Percentiles rank a stretch among this genome's conserved stretches.
Evolutionary conservation across 2,329 filamentous ascomycete species (phyloP).

Genomic region (Sclerotinia glacialis): DNA sequence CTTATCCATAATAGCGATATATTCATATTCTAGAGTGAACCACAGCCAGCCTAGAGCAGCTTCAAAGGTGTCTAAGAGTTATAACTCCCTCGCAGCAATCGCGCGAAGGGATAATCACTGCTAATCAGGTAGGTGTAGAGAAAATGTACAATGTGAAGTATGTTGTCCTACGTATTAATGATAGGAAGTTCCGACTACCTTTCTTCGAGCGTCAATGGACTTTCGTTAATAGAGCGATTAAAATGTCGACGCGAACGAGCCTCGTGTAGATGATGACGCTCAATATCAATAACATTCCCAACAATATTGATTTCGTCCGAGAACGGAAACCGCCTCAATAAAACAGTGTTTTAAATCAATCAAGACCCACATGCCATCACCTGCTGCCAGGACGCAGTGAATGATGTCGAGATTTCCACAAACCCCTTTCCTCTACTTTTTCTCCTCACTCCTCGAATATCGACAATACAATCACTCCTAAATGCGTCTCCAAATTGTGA

Average conservation of each 20-base stretch:
- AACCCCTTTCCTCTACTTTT: too few relatives aligned
- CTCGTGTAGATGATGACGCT: not conserved
- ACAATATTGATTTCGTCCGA: conserved; percentile 1
- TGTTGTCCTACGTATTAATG: not conserved
- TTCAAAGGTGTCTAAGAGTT: not conserved
- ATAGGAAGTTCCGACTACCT: too few relatives aligned
- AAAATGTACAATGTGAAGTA: not conserved
- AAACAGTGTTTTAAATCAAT: too few relatives aligned
- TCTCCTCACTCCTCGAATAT: not conserved
- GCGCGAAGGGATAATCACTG: not conserved
- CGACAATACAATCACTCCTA: not conserved
- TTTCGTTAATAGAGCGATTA: not conserved
- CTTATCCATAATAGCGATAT: not conserved
- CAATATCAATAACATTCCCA: not conserved
- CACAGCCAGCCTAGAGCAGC: too few relatives aligned
- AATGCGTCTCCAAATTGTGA: not conserved
- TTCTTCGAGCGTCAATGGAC: not conserved
- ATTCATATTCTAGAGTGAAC: not conserved
- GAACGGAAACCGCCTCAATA: not conserved
- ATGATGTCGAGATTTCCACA: not conserved
- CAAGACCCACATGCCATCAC: conserved; percentile 1
- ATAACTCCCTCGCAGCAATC: not conserved
- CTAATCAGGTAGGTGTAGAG: fast-evolving
- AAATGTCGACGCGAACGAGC: fast-evolving
- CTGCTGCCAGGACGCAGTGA: not conserved